Conservation (phyloP, 2,329 filamentous ascomycete species). For the Aspergillus ustus region DNA sequence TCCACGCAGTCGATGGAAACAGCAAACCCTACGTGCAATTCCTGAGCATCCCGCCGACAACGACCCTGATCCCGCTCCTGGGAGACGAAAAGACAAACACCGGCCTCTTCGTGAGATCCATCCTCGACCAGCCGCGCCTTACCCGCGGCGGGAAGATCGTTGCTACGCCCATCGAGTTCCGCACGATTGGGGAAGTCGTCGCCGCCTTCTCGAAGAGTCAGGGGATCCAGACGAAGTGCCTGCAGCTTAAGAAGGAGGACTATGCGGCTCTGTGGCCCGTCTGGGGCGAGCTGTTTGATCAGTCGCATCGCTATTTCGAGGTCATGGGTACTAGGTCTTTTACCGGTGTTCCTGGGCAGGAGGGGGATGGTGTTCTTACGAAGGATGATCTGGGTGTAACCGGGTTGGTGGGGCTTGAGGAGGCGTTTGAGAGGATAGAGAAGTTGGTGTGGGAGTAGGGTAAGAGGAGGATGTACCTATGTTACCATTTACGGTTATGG, state of each 20-base stretch:
- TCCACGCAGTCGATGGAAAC: constrained; percentile 12
- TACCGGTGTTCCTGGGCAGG: background rate
- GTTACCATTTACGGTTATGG: background rate
- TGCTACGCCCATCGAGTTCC: background rate
- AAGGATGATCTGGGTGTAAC: background rate
- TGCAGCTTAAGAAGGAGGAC: constrained; percentile 31
- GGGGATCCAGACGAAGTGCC: constrained; percentile 21
- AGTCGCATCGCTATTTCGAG: constrained; percentile 3
- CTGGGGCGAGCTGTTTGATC: constrained; percentile 36
- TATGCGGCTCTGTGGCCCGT: constrained; percentile 36
- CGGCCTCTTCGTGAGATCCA: background rate
- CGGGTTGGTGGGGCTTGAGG: constrained; percentile 2
- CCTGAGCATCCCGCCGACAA: background rate
- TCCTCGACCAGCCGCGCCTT: background rate
- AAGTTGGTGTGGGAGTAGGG: background rate
- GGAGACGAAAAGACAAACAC: background rate
- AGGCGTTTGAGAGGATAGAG: constrained; percentile 2
- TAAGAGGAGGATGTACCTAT: background rate
- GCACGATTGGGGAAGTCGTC: background rate
- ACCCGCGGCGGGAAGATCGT: background rate
- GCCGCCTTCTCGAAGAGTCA: background rate
- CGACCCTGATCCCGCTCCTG: background rate
- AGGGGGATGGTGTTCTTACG: background rate
- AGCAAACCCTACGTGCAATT: background rate
- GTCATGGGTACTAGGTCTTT: background rate